Evolutionary conservation across 2,329 filamentous ascomycete genomes (phyloP), one percentile per base, ranked within the genome.

Genomic region (Neonectria magnoliae): DNA sequence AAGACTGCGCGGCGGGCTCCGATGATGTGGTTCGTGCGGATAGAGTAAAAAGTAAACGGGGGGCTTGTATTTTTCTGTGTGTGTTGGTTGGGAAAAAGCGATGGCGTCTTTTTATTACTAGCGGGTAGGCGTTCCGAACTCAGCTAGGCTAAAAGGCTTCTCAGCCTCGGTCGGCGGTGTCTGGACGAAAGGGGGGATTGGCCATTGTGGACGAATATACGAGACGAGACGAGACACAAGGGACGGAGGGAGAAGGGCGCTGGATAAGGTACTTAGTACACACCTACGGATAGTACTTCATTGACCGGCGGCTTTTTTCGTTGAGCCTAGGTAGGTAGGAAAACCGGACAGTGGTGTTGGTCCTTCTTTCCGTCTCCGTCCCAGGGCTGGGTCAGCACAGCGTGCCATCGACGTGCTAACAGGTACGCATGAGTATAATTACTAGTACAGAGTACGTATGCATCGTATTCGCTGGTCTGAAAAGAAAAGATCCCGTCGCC

Each of bases 1-100:
- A n/a, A 48, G 9, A 18, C 22, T 42, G 3, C n/a, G 38, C 50
- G 55, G 55, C 25, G 50, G 55, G 16, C 44, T 53, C 55, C 61
- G 61, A 45, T 45, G 53, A 52, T 53, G 62, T 53, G 57, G 53
- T 57, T 53, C 47, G 53, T 44, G 20, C 41, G 48, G 48, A 50
- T 52, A 58, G 50, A 45, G 52, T 62, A 29, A 25, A 25, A 25
- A 51, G 52, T 22, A 42, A 22, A 31, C 25, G 16, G 48, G 57
- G 27, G 14, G 48, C 25, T 16, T 45, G 27, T 51, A 14, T 42
- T 50, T 57, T 25, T 25, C 6, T 25, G 25, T 2, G 25, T 57
- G n/a, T 48, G 45, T 50, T 47, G 20, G 14, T 7, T 14, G 29
- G 22, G 52, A 33, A 31, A 27, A 22, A 27, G 13, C 13, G 44